Evolutionary conservation across 768 basidiomycete genomes (phyloP), one percentile per base, ranked within the genome.

Genomic region (Asterophora lycoperdoides): DNA sequence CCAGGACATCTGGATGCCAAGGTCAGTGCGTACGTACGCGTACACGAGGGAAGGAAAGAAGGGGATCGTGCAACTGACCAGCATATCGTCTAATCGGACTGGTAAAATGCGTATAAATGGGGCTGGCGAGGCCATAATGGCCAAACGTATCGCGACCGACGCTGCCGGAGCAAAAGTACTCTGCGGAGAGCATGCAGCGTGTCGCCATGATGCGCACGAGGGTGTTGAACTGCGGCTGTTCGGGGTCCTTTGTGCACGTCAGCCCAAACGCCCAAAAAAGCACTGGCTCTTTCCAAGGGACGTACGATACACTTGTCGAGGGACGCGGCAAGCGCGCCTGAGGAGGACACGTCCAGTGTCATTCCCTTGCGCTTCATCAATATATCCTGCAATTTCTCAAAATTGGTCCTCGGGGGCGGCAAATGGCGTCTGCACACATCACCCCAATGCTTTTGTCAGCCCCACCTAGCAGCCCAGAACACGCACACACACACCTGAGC

Each of bases 161-260:
- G 56, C 92, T 93, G 8, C 96, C 95, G 0, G 94, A 89, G 63
- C 89, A 92, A 70, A 98, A 97, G 66, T 99, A 99, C 64, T 99
- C 96, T 15, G 96, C 96, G 0, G 94, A 86, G 19, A 97, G 76
- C 96, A 99, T 99, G 65, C 96, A 97, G 26, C 96, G 76, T 3
- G 95, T 98, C 2, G 96, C 94, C 94, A 99, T 97, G 66, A 99
- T 98, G 35, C 96, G 84, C 32, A 99, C 95, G 14, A 98, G 79
- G 0, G 93, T 98, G 59, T 98, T 99, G 76, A 99, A 98, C 0
- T 91, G 84, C 0, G 93, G 89, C 58, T 92, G 83, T 14, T 68
- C 65, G 0, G 86, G 77, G 61, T 96, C 93, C 93, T 94, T 35
- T 9, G 11, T 45, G n/a, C n/a, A n/a, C n/a, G n/a, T n/a, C n/a